Conservation (phyloP, 768 basidiomycete species). For the Brasilioporus rufonigricans region DNA sequence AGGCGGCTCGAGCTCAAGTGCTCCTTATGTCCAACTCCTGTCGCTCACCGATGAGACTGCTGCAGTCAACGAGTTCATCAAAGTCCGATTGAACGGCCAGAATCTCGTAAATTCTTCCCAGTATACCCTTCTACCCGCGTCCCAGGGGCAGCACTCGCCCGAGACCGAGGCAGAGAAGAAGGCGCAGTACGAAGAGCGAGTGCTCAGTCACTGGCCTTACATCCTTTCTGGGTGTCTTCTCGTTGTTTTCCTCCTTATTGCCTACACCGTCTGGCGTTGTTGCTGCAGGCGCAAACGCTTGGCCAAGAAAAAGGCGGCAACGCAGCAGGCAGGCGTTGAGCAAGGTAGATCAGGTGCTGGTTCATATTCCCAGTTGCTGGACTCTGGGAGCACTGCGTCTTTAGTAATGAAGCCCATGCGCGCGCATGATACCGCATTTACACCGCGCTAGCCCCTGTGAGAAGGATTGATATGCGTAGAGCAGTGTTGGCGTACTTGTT, state of each 20-base stretch:
- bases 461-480: background rate
- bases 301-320: conserved; percentile 21
- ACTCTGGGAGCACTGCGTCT: conserved; percentile 28
- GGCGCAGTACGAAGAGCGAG: conserved; percentile 57
- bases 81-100: conserved; percentile 55
- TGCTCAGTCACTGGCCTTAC: conserved; percentile 72
- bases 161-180: conserved; percentile 65
- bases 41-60: conserved; percentile 50
- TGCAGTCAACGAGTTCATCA: conserved; percentile 66
- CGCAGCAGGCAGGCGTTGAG: conserved; percentile 13
- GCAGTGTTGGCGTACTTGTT: conserved; percentile 4
- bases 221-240: conserved; percentile 61
- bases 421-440: conserved; percentile 15
- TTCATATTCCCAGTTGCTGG: conserved; percentile 25
- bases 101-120: conserved; percentile 54
- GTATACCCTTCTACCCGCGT: conserved; percentile 59
- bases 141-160: conserved; percentile 60
- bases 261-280: conserved; percentile 57
- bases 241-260: conserved; percentile 44
- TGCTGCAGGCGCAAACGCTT: conserved; percentile 46
- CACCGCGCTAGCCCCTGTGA: conserved; percentile 1
- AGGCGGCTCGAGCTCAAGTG: conserved; percentile 42
- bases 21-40: conserved; percentile 71
- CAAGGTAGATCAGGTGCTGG: conserved; percentile 2
- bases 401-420: conserved; percentile 30